Evolutionary conservation across 164 flowering plant genomes (phyloP), one percentile per base, ranked within the genome.

Genomic region (Nelumbo lutea): DNA sequence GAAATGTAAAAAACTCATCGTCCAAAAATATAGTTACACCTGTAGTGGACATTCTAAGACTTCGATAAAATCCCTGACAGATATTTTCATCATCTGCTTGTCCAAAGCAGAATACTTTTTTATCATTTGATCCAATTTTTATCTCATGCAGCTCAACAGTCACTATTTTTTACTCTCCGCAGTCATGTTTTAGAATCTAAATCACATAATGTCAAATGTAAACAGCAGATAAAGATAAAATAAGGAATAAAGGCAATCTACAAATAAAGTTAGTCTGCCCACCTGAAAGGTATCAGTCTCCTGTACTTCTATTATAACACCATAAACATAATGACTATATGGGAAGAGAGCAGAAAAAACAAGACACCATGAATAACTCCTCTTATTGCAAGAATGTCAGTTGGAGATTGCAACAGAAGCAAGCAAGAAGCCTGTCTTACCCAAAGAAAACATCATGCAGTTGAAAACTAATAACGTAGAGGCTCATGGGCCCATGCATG

Each of bases 271-370:
- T 9, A 61, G 44, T 9, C 27, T n/a, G 11, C 42, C 14, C 76
- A 93, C 98, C 98, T 93, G 89, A 78, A 81, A 85, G 65, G 50
- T 51, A 59, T 81, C 87, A 72, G 77, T 84, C 69, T 90, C 86
- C 77, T 88, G 93, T 62, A 82, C 68, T 45, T 90, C 88, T 9
- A 91, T 61, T 55, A 93, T 78, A 59, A 93, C 78, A 63, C 98
- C 98, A 84, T 88, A 86, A 73, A 86, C 96, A 72, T 83, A 86
- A 65, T 79, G 82, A 9, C 98, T 93, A 84, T 78, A 85, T 66
- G 5, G 10, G 42, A 10, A 66, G 64, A 50, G 9, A 72, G 0
- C 64, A 58, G 53, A 66, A 66, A 39, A 57, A 27, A 27, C 27
- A 27, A 27, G 27, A 1, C 50, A 57, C 10, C 41, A n/a, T 47